These are phyloP conservation scores for Clonostachys rhizophaga DNA, from an alignment of 2,329 filamentous ascomycete species.

Conservation along the genomic window DNA sequence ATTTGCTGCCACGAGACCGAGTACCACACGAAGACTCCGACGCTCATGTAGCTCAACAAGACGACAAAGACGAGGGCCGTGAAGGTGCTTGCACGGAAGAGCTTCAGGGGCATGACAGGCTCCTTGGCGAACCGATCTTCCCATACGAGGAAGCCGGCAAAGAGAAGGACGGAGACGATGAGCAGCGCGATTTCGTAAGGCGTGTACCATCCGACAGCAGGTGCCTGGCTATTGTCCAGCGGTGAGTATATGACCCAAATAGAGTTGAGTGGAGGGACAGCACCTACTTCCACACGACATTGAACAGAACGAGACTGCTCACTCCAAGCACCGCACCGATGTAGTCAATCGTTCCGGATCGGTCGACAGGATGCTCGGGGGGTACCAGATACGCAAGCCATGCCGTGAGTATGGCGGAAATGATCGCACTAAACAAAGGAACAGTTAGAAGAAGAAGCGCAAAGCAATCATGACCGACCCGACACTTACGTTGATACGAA, in stretches of 20 bases:
- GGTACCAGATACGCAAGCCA: conserved; percentile 5
- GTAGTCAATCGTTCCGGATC: conserved; percentile 18
- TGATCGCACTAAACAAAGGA: not conserved
- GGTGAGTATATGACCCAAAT: conserved; percentile 10
- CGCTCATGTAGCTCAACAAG: conserved; percentile 38
- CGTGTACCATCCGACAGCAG: conserved; percentile 34
- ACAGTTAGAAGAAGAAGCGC: not conserved
- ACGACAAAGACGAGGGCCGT: conserved; percentile 33
- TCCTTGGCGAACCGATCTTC: conserved; percentile 28
- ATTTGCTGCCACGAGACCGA: conserved; percentile 35
- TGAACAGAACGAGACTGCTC: conserved; percentile 36
- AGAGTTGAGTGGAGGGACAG: not conserved
- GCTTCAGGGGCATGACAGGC: conserved; percentile 38
- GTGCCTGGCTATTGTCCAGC: conserved; percentile 22
- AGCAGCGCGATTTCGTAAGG: conserved; percentile 34
- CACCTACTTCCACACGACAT: conserved; percentile 43
- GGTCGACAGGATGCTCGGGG: conserved; percentile 12
- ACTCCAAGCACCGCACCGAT: conserved; percentile 31
- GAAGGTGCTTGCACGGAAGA: conserved; percentile 39
- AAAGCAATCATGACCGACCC: not conserved
- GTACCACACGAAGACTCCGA: conserved; percentile 43
- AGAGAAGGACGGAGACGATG: conserved; percentile 21
- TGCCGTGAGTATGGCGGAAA: conserved; percentile 1
- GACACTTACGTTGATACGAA: conserved; percentile 1
- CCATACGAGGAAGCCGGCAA: conserved; percentile 30